Conservation (phyloP, 768 basidiomycete genomes). For the Auricularia heimuer region DNA sequence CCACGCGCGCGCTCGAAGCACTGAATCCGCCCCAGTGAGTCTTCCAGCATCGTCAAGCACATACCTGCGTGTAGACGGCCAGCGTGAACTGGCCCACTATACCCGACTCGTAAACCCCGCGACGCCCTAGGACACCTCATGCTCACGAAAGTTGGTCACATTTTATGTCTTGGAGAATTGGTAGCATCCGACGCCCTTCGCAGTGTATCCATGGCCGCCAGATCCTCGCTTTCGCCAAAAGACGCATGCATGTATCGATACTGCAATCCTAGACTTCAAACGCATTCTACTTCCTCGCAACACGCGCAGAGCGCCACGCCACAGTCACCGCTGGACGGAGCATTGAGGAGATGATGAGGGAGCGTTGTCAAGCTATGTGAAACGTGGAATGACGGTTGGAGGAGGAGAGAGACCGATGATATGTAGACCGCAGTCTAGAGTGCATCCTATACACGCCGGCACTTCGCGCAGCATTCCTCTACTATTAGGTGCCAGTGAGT, state of each 20-base stretch:
- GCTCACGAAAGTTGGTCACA: neutral
- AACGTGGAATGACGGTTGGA: too few species aligned
- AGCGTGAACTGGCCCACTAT: neutral
- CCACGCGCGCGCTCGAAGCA: neutral
- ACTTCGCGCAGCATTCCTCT: too few species aligned
- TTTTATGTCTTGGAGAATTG: neutral
- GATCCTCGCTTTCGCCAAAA: neutral
- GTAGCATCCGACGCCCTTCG: neutral
- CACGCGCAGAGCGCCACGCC: too few species aligned
- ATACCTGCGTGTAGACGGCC: neutral
- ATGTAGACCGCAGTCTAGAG: too few species aligned
- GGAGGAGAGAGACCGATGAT: too few species aligned
- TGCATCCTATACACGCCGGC: too few species aligned
- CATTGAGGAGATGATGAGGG: too few species aligned
- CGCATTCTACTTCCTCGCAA: neutral
- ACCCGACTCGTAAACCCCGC: neutral
- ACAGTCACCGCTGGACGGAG: too few species aligned
- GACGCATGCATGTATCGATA: neutral
- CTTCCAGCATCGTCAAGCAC: neutral
- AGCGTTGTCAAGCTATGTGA: too few species aligned
- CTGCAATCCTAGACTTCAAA: neutral
- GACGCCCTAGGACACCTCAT: neutral
- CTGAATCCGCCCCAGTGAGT: neutral
- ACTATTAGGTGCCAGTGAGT: too few species aligned
- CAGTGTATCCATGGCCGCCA: neutral